Evolutionary conservation across 164 flowering plant genomes (phyloP).

Genomic region (Annona cherimola): DNA sequence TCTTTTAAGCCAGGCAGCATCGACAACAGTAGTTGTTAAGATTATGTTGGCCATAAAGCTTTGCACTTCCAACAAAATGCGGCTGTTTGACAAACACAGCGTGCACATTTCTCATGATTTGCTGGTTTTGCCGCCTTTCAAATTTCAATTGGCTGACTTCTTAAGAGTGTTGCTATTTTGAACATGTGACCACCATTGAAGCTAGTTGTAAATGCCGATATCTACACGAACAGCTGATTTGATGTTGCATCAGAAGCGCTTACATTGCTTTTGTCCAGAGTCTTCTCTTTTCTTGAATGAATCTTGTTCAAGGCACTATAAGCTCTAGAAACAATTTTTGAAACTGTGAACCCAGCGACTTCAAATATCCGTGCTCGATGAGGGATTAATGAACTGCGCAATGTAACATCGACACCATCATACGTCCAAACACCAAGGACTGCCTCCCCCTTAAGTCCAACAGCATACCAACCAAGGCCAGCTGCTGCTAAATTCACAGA

Average conservation of each 20-base stretch:
- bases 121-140: no score
- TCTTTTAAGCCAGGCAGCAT: no score
- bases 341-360: constrained; percentile 75
- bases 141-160: no score
- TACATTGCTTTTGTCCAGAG: constrained; percentile 18
- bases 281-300: constrained; percentile 32
- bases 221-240: no score
- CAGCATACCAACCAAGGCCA: constrained; percentile 93
- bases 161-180: no score
- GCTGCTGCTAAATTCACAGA: constrained; percentile 80
- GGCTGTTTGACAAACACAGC: no score
- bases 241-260: neutral
- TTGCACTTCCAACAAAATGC: no score
- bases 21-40: no score
- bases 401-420: constrained; percentile 67
- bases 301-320: constrained; percentile 54
- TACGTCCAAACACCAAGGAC: constrained; percentile 79
- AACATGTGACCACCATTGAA: no score
- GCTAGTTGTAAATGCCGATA: no score
- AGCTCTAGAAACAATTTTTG: constrained; percentile 76
- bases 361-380: constrained; percentile 54
- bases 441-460: constrained; percentile 91
- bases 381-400: constrained; percentile 67
- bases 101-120: no score
- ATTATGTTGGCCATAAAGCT: no score